These are phyloP conservation scores for Tetracladium marchalianum DNA, from an alignment of 495 filamentous ascomycete genomes.

Conservation along the genomic window DNA sequence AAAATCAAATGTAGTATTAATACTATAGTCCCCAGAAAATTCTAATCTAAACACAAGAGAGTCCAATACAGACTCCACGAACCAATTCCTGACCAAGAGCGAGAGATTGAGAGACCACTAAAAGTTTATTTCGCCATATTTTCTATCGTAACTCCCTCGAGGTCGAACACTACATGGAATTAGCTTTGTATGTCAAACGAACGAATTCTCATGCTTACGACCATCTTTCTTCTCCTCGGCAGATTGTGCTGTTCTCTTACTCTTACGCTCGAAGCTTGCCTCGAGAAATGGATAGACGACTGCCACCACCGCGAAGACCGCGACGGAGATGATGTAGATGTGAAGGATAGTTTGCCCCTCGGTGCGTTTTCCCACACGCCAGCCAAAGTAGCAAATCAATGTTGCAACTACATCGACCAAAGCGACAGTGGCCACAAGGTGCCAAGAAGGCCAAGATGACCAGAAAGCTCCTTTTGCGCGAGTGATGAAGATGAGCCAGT, in stretches of 20 bases:
- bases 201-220: slow-evolving; percentile 40
- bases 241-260: slow-evolving; percentile 84
- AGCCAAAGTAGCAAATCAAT: slow-evolving; percentile 75
- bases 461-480: slow-evolving; percentile 81
- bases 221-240: slow-evolving; percentile 80
- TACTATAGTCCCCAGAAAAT: too few species aligned
- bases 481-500: slow-evolving; percentile 96
- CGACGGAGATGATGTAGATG: slow-evolving; percentile 84
- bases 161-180: background rate
- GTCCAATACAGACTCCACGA: too few species aligned
- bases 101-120: too few species aligned
- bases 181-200: background rate
- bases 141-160: background rate
- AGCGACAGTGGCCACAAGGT: slow-evolving; percentile 65
- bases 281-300: slow-evolving; percentile 68
- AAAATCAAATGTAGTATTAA: too few species aligned
- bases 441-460: slow-evolving; percentile 75
- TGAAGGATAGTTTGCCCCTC: slow-evolving; percentile 71
- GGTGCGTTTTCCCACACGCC: slow-evolving; percentile 56
- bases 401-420: slow-evolving; percentile 75
- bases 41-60: too few species aligned
- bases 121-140: too few species aligned
- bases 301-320: slow-evolving; percentile 63
- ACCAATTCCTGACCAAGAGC: too few species aligned
- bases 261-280: slow-evolving; percentile 68